Percentiles rank a stretch among this genome's conserved stretches.
phyloP scores from a whole-genome alignment of 176 grass and related monocot genomes.

The Juncus effusus region DNA sequence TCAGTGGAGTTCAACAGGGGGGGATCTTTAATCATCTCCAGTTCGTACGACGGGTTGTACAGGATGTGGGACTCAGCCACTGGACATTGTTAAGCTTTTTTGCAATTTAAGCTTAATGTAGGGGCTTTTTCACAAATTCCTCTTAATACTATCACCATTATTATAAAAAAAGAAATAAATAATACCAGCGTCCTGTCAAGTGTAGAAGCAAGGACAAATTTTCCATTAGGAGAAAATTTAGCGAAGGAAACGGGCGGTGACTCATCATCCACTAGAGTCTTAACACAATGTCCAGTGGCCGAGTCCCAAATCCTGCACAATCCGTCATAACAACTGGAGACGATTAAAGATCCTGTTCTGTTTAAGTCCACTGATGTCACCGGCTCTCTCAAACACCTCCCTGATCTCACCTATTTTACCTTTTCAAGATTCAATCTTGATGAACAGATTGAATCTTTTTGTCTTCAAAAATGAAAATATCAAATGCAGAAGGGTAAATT shows the following conservation, averaged over 20 bases:
- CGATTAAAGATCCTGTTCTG: constrained; percentile 64
- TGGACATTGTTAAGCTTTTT: constrained; percentile 75
- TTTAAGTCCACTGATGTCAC: constrained; percentile 89
- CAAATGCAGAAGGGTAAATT: no score
- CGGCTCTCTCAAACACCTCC: constrained; percentile 76
- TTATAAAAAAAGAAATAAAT: background rate
- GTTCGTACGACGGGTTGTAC: constrained; percentile 84
- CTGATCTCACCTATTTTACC: constrained; percentile 52
- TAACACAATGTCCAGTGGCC: constrained; percentile 72
- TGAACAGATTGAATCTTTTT: no score
- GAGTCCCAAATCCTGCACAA: constrained; percentile 86
- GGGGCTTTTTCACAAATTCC: no score
- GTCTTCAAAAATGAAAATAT: no score
- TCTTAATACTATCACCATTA: no score
- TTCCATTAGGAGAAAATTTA: constrained; percentile 89
- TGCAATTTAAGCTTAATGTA: no score
- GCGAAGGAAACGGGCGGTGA: constrained; percentile 69
- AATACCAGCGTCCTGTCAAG: constrained; percentile 81
- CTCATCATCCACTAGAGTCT: constrained; percentile 86
- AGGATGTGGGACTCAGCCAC: constrained; percentile 81
- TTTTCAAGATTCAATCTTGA: no score
- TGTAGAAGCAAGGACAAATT: constrained; percentile 83
- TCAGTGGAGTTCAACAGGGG: constrained; percentile 79
- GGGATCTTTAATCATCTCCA: constrained; percentile 66
- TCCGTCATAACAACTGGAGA: constrained; percentile 85